Conservation (phyloP, 2,329 filamentous ascomycete species). For the Colletotrichum filicis region DNA sequence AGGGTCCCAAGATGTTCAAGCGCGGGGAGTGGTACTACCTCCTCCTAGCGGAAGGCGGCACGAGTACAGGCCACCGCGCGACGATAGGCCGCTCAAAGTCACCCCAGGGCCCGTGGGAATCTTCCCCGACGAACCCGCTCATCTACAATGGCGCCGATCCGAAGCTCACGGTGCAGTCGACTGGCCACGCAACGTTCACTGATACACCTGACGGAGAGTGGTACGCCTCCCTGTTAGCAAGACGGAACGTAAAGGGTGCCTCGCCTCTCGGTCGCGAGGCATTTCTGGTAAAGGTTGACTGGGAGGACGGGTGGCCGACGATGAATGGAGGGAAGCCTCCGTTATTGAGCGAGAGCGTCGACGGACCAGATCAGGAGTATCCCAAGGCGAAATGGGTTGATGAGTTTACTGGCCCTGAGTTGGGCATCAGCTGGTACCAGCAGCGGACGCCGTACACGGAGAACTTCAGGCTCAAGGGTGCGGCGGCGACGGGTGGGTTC, state of each 20-base stretch:
- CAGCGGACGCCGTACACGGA: slow-evolving; percentile 26
- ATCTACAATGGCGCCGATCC: slow-evolving; percentile 38
- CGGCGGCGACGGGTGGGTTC: neutral
- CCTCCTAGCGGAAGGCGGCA: slow-evolving; percentile 24
- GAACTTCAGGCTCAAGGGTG: slow-evolving; percentile 11
- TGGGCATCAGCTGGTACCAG: slow-evolving; percentile 25
- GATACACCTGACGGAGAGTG: slow-evolving; percentile 38
- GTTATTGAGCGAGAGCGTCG: slow-evolving; percentile 18
- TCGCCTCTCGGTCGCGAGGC: slow-evolving; percentile 38
- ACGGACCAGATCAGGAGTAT: slow-evolving; percentile 11
- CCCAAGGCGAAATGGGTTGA: slow-evolving; percentile 18
- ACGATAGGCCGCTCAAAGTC: slow-evolving; percentile 50
- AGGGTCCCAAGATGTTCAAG: slow-evolving; percentile 34
- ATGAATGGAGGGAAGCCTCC: slow-evolving; percentile 38
- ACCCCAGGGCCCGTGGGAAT: slow-evolving; percentile 53
- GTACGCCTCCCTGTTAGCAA: slow-evolving; percentile 38
- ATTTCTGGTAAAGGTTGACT: slow-evolving; percentile 38
- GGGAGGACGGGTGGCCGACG: slow-evolving; percentile 40
- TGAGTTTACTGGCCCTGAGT: slow-evolving; percentile 6
- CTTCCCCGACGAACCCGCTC: slow-evolving; percentile 51
- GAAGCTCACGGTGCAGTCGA: slow-evolving; percentile 36
- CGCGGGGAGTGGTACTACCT: slow-evolving; percentile 25
- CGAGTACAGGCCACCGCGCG: slow-evolving; percentile 53
- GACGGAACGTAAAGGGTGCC: slow-evolving; percentile 34
- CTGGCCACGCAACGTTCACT: slow-evolving; percentile 39